Conservation (phyloP, 2,329 filamentous ascomycete genomes). For the Colletotrichum endophyticum region DNA sequence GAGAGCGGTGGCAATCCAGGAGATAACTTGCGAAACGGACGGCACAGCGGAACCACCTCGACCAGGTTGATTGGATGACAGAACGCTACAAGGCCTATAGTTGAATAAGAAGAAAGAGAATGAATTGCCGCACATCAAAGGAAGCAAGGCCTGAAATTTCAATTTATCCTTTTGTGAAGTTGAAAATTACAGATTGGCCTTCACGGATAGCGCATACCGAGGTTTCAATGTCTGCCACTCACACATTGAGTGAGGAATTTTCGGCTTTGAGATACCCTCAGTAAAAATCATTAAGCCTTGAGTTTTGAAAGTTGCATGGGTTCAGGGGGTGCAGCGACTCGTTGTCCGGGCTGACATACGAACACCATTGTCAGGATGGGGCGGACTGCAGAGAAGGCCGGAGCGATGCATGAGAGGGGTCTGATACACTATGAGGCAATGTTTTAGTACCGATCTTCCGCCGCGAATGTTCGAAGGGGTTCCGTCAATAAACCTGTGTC, state of each 20-base stretch:
- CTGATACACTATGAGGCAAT: rapidly evolving
- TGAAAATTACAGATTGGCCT: background rate
- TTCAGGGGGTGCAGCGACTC: background rate
- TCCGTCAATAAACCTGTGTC: background rate
- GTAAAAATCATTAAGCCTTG: rapidly evolving
- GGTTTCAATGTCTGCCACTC: background rate
- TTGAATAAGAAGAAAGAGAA: too few species aligned
- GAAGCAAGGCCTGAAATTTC: background rate
- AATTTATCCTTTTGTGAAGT: background rate
- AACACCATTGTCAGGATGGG: background rate
- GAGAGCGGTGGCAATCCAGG: background rate
- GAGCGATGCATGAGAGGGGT: background rate
- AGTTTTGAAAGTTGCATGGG: background rate
- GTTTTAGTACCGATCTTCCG: too few species aligned
- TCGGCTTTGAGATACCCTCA: background rate
- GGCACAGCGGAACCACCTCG: background rate
- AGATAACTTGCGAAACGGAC: background rate
- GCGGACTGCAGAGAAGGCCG: background rate
- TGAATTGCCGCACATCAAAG: too few species aligned
- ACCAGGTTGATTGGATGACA: too few species aligned
- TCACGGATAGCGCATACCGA: background rate
- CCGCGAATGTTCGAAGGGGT: background rate
- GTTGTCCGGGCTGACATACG: background rate
- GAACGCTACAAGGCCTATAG: too few species aligned
- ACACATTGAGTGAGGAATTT: rapidly evolving